A percentile compares a stretch with the other conserved stretches of the same genome.
Conservation (phyloP, 129 eudicot species). For the Tanacetum coccineum region DNA sequence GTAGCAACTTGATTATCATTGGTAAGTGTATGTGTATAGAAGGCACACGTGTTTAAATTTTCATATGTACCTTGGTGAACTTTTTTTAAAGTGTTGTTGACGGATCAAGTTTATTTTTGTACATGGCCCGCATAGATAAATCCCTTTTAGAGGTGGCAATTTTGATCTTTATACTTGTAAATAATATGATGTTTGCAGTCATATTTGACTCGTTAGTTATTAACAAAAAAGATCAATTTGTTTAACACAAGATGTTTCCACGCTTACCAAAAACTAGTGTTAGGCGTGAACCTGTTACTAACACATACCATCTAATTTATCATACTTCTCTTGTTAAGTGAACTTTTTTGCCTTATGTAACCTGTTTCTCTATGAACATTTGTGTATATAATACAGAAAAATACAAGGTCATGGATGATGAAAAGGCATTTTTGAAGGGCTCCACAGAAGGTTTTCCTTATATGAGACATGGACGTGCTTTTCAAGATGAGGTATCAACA, state of each 20-base stretch:
- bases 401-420: constrained; percentile 59
- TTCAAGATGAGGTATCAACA: constrained; percentile 34
- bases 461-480: constrained; percentile 31
- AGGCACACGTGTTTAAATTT: not conserved
- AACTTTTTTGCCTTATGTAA: not conserved
- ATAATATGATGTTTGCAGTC: too few species aligned
- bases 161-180: not conserved
- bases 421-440: constrained; percentile 63
- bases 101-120: constrained; percentile 13
- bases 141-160: not conserved
- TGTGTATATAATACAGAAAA: constrained; percentile 46
- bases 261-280: too few species aligned
- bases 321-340: not conserved
- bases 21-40: not conserved
- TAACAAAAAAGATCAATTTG: too few species aligned
- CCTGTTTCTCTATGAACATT: constrained; percentile 19
- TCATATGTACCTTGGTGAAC: not conserved
- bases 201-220: too few species aligned
- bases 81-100: constrained; percentile 2
- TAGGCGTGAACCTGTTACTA: too few species aligned
- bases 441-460: constrained; percentile 43
- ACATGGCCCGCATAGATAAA: not conserved
- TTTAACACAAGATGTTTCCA: too few species aligned
- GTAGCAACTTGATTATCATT: constrained; percentile 13
- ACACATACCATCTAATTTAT: too few species aligned